Conservation (phyloP, 2,329 filamentous ascomycete species). For the Aspergillus thermomutatus region DNA sequence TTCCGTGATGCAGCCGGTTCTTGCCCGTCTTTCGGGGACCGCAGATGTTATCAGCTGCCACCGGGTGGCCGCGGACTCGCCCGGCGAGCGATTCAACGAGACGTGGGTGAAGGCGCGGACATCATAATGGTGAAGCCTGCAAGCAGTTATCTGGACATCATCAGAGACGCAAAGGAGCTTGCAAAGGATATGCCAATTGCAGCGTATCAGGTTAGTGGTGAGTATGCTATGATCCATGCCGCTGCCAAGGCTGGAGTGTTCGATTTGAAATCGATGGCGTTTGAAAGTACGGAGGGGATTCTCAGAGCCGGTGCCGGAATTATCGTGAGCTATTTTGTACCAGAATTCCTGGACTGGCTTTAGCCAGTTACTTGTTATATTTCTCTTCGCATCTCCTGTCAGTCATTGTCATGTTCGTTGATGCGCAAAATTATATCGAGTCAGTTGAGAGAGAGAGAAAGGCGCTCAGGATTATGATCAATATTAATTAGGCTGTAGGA, state of each 20-base stretch:
- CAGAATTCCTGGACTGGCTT: slow-evolving; percentile 67
- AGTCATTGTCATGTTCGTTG: neutral
- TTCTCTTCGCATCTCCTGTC: neutral
- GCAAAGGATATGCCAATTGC: slow-evolving; percentile 88
- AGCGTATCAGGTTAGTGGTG: slow-evolving; percentile 94
- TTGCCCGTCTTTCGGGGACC: slow-evolving; percentile 85
- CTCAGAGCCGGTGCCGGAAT: slow-evolving; percentile 90
- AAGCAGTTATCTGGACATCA: slow-evolving; percentile 93
- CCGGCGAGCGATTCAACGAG: slow-evolving; percentile 80
- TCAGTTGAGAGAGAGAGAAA: neutral
- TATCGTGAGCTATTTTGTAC: slow-evolving; percentile 90
- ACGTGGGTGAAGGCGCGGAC: slow-evolving; percentile 91
- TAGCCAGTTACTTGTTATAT: slow-evolving; percentile 2
- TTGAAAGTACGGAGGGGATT: slow-evolving; percentile 92
- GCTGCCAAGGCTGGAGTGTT: slow-evolving; percentile 95
- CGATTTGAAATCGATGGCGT: slow-evolving; percentile 89
- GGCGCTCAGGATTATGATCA: neutral
- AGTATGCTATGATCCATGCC: slow-evolving; percentile 97
- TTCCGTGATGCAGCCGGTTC: slow-evolving; percentile 97
- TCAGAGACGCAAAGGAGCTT: slow-evolving; percentile 93
- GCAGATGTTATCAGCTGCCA: slow-evolving; percentile 94
- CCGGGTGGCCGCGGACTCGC: slow-evolving; percentile 89
- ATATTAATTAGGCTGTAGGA: neutral
- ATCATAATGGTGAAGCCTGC: slow-evolving; percentile 99
- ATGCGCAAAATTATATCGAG: neutral